These are phyloP conservation scores for Hypsizygus ulmarius DNA, from an alignment of 1,284 basidiomycete genomes.

Conservation along the genomic window DNA sequence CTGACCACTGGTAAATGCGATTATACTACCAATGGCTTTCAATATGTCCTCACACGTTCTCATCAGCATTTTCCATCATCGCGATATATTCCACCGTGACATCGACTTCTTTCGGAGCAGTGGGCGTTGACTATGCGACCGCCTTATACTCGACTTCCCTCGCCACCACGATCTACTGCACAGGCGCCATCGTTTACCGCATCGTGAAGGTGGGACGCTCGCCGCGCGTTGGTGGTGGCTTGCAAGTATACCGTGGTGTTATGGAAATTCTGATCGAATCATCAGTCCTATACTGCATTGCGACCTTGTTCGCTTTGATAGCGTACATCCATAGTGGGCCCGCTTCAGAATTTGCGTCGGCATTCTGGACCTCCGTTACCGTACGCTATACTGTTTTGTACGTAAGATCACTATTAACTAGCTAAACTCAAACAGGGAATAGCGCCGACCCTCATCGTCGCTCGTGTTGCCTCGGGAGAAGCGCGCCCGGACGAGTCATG, in stretches of 20 bases:
- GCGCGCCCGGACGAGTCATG: constrained; percentile 13
- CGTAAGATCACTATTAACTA: not conserved
- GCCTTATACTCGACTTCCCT: constrained; percentile 18
- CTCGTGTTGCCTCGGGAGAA: constrained; percentile 17
- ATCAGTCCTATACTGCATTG: constrained; percentile 15
- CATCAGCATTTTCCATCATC: constrained; percentile 16
- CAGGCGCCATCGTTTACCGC: constrained; percentile 14
- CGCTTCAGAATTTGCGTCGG: constrained; percentile 18
- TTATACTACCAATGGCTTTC: not conserved
- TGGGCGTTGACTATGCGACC: constrained; percentile 18
- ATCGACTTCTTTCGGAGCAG: constrained; percentile 12
- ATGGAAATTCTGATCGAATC: constrained; percentile 19
- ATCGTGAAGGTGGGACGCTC: constrained; percentile 9
- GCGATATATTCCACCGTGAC: constrained; percentile 14
- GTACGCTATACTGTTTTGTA: constrained; percentile 2
- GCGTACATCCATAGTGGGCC: constrained; percentile 15
- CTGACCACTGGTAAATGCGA: constrained; percentile 12
- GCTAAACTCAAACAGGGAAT: constrained; percentile 9
- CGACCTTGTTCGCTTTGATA: constrained; percentile 17
- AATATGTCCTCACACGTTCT: not conserved
- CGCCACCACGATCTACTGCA: constrained; percentile 17
- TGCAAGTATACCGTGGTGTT: constrained; percentile 14
- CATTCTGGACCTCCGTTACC: constrained; percentile 17
- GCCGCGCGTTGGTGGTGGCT: constrained; percentile 1
- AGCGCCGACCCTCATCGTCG: constrained; percentile 19